Conservation (phyloP, 805 yeast genomes). For the Diddensiella transvaalensis region DNA sequence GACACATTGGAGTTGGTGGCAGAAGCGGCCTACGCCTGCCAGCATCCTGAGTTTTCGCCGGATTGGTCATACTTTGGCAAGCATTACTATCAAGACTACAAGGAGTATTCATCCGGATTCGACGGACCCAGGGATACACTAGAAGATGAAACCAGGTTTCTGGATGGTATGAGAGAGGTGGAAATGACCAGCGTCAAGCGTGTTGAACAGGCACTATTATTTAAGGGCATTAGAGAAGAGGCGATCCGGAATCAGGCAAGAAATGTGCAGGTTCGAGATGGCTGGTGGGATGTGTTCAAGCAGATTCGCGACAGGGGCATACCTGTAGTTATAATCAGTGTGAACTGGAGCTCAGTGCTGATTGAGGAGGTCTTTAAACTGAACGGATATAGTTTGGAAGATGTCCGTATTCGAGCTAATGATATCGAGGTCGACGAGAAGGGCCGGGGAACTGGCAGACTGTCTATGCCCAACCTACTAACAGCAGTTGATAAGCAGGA, state of each 20-base stretch:
- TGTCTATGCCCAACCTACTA: slow-evolving; percentile 35
- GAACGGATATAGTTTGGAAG: slow-evolving; percentile 24
- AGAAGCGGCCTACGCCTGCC: slow-evolving; percentile 41
- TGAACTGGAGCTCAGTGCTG: slow-evolving; percentile 57
- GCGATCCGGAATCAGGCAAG: slow-evolving; percentile 37
- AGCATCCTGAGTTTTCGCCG: slow-evolving; percentile 37
- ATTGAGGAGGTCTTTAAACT: slow-evolving; percentile 36
- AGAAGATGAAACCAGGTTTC: slow-evolving; percentile 44
- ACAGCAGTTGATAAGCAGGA: slow-evolving; percentile 54
- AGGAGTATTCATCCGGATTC: slow-evolving; percentile 31
- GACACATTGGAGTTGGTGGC: slow-evolving; percentile 57
- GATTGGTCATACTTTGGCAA: slow-evolving; percentile 43
- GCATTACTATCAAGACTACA: slow-evolving; percentile 40
- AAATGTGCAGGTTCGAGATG: slow-evolving; percentile 39
- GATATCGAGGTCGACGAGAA: slow-evolving; percentile 43
- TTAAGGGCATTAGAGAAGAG: slow-evolving; percentile 38
- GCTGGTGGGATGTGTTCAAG: slow-evolving; percentile 38
- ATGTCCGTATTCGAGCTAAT: slow-evolving; percentile 43
- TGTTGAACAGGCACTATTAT: slow-evolving; percentile 38
- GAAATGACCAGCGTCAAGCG: slow-evolving; percentile 49
- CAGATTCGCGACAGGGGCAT: slow-evolving; percentile 24
- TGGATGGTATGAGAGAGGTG: slow-evolving; percentile 41
- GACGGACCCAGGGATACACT: slow-evolving; percentile 34
- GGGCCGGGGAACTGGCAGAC: slow-evolving; percentile 30
- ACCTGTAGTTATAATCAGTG: slow-evolving; percentile 49